Percentiles rank a stretch among this genome's conserved stretches.
Evolutionary conservation across 371 early-diverging fungal genomes (phyloP).

Genomic region (Phascolomyces articulosus): DNA sequence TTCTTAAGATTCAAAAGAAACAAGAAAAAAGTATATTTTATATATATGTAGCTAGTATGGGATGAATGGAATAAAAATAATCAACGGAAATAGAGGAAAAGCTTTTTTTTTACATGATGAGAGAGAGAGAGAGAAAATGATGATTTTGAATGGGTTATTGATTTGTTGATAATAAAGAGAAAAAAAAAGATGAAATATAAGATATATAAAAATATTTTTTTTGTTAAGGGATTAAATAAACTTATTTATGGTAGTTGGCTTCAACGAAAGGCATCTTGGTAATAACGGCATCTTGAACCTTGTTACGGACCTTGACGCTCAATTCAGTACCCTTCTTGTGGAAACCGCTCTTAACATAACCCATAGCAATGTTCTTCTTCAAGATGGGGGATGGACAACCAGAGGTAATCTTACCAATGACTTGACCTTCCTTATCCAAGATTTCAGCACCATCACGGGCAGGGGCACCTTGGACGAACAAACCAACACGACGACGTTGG

Average conservation of each 20-base stretch:
- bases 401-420: conserved; percentile 83
- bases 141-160: no score
- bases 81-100: no score
- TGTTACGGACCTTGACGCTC: conserved; percentile 88
- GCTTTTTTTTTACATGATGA: no score
- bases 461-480: conserved; percentile 94
- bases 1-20: no score
- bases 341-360: conserved; percentile 84
- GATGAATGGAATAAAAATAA: no score
- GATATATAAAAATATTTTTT: no score
- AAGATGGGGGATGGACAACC: conserved; percentile 94
- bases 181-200: no score
- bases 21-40: no score
- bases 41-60: no score
- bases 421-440: conserved; percentile 62
- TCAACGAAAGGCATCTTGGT: conserved; percentile 97
- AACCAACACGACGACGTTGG: conserved; percentile 84
- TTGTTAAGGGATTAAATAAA: no score
- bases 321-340: conserved; percentile 90
- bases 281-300: conserved; percentile 79
- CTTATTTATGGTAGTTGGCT: conserved; percentile 75
- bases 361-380: conserved; percentile 98
- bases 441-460: conserved; percentile 89
- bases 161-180: no score
- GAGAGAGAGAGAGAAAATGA: no score